Evolutionary conservation across 495 filamentous ascomycete genomes (phyloP), one percentile per base, ranked within the genome.

Genomic region (Hypoxylon intermedium): DNA sequence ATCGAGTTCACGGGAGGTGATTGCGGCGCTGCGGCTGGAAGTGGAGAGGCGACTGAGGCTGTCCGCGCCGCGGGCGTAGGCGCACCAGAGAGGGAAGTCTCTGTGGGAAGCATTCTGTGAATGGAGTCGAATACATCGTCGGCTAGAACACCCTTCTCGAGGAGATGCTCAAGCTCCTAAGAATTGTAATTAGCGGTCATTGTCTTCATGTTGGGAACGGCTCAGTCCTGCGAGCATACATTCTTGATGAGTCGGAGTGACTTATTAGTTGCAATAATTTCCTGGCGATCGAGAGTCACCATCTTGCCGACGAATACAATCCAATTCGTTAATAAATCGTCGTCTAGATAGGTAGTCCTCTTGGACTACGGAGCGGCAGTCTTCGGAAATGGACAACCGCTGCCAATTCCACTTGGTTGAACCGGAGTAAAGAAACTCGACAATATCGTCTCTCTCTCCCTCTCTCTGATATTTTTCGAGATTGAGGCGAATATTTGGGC

Each of bases 101-200:
- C 86, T 60, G 78, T 69, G 16, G 91, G 93, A 11, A 98, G 84
- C 65, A 90, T 83, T 54, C 79, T 71, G 53, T 89, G 78, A 69
- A 97, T 89, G 12, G 80, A 79, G 47, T 87, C 82, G 61, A 90
- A 89, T 67, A 87, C 84, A 41, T 84, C 74, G 56, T 87, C 82
- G 53, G 82, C 85, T 68, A 98, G 87, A 57, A 91, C 78, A 43
- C 85, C 82, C 53, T 87, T 80, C 67, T 97, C 92, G 57, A 87
- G 82, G 50, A 98, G 89, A 60, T 87, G 88, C 69, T 97, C 93
- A 50, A 98, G 91, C 75, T 98, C 94, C 93, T 97, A 54, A 38
- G 49, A 47, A 45, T 43, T 30, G 38, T 36, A 37, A 15, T 60
- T 31, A 50, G 59, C 16, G 34, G 47, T 16, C 16, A 24, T 3